phyloP scores from a whole-genome alignment of 1,284 basidiomycete genomes.

The Hypsizygus ulmarius region DNA sequence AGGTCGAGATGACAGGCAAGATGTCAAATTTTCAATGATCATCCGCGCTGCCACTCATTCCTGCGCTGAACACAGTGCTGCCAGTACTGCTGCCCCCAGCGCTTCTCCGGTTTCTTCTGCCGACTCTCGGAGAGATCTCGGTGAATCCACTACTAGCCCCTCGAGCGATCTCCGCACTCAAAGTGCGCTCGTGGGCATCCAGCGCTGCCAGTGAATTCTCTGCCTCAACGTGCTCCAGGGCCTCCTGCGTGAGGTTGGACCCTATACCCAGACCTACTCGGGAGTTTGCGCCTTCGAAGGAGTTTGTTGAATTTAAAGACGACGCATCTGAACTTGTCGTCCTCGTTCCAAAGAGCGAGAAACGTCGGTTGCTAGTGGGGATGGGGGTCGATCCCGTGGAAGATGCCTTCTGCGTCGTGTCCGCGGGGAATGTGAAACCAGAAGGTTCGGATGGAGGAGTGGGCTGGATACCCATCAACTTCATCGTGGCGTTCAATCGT shows the following conservation, averaged over 20 bases:
- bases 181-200: constrained; percentile 69
- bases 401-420: constrained; percentile 30
- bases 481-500: constrained; percentile 83
- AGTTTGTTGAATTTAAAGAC: constrained; percentile 43
- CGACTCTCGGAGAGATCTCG: constrained; percentile 55
- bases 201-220: constrained; percentile 68
- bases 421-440: constrained; percentile 32
- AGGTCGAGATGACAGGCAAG: background rate
- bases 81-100: constrained; percentile 60
- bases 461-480: constrained; percentile 86
- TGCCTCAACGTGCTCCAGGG: constrained; percentile 72
- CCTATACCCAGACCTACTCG: constrained; percentile 39
- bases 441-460: constrained; percentile 35
- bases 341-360: constrained; percentile 67
- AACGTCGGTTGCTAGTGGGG: constrained; percentile 43
- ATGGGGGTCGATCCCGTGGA: constrained; percentile 35
- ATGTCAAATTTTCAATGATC: constrained; percentile 29
- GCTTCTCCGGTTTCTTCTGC: constrained; percentile 55
- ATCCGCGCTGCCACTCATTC: constrained; percentile 62
- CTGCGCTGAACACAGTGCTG: constrained; percentile 82
- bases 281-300: constrained; percentile 32
- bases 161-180: constrained; percentile 74
- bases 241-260: constrained; percentile 65
- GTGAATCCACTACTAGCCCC: constrained; percentile 74
- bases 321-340: constrained; percentile 45